Percentiles rank a stretch among this genome's conserved stretches.
phyloP scores from a whole-genome alignment of 108 stramenopile genomes.

The Skeletonema potamos region DNA sequence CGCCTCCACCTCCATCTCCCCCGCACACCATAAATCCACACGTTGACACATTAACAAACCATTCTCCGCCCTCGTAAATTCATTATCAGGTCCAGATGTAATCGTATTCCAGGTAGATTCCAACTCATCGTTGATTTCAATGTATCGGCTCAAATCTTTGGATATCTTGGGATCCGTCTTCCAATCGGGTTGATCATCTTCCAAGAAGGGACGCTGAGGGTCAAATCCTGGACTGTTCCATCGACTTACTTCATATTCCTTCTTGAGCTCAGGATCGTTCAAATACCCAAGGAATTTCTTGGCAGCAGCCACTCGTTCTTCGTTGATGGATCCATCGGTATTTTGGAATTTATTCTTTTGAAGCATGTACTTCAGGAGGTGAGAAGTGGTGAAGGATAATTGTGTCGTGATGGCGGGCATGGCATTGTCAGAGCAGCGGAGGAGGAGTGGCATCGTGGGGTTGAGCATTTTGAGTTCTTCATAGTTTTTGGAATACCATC shows the following conservation, averaged over 20 bases:
- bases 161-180: slow-evolving; percentile 54
- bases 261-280: slow-evolving; percentile 18
- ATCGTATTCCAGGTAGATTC: slow-evolving; percentile 64
- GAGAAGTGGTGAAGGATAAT: slow-evolving; percentile 74
- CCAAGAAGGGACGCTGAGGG: slow-evolving; percentile 65
- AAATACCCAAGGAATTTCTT: slow-evolving; percentile 59
- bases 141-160: slow-evolving; percentile 51
- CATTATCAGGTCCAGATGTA: slow-evolving; percentile 68
- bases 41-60: slow-evolving; percentile 84
- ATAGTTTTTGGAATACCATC: slow-evolving; percentile 75
- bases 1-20: slow-evolving; percentile 79
- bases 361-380: slow-evolving; percentile 84
- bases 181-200: slow-evolving; percentile 64
- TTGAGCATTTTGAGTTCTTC: slow-evolving; percentile 80
- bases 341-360: slow-evolving; percentile 76
- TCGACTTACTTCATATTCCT: slow-evolving; percentile 44
- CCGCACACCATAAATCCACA: slow-evolving; percentile 90
- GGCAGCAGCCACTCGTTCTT: slow-evolving; percentile 77
- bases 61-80: slow-evolving; percentile 75
- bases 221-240: slow-evolving; percentile 77
- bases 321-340: slow-evolving; percentile 65
- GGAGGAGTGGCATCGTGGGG: slow-evolving; percentile 76
- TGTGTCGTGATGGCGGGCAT: slow-evolving; percentile 88
- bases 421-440: slow-evolving; percentile 81
- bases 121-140: slow-evolving; percentile 58